Percentiles rank a stretch among this genome's conserved stretches.
Evolutionary conservation across 805 yeast genomes (phyloP).

Genomic region (Lipomyces lipofer): DNA sequence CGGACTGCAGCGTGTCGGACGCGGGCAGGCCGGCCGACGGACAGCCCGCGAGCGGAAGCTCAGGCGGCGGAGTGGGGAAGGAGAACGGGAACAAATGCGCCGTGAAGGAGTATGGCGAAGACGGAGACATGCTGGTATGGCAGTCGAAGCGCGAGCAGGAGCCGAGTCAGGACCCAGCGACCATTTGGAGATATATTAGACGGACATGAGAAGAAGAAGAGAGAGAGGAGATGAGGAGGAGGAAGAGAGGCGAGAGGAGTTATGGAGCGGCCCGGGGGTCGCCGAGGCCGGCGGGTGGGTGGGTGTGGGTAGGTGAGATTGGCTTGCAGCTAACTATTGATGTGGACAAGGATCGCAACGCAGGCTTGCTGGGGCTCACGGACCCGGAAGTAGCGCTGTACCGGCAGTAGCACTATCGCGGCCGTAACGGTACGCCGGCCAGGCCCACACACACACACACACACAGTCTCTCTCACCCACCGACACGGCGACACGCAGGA

Average conservation of each 20-base stretch:
- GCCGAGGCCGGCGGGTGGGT: neutral
- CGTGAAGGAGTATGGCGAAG: conserved; percentile 1
- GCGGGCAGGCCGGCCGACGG: neutral
- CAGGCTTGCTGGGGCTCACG: no score
- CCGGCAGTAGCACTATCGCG: no score
- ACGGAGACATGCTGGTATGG: neutral
- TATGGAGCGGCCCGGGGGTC: neutral
- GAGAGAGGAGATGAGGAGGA: neutral
- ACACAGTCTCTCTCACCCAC: no score
- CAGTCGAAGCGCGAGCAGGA: neutral
- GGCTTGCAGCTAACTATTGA: no score
- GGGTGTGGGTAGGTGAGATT: conserved; percentile 9
- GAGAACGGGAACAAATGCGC: neutral
- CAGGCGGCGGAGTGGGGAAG: conserved; percentile 20
- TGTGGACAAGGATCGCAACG: no score
- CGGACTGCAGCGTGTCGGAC: neutral
- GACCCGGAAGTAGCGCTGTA: no score
- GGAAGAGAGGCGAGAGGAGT: neutral
- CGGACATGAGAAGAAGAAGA: no score
- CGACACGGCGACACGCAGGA: no score
- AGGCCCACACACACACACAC: no score
- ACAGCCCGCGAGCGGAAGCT: neutral
- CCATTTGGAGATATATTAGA: no score
- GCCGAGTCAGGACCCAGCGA: neutral
- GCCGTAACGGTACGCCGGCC: no score